Conservation (phyloP, 371 early-diverging fungal genomes). For the Rozella allomycis region DNA sequence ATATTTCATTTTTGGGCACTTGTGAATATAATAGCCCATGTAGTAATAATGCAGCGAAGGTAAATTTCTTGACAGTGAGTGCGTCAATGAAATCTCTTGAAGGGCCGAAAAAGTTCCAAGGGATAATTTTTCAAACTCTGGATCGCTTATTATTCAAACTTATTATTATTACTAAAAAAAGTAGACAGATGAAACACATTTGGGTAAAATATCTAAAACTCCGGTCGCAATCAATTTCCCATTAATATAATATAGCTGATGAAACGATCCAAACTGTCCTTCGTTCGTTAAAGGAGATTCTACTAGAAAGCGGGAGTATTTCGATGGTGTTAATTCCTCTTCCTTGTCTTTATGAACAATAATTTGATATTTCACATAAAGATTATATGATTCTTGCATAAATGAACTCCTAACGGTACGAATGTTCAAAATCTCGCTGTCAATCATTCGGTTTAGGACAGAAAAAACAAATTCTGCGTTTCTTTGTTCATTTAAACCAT, state of each 20-base stretch:
- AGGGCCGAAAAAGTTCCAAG: constrained; percentile 66
- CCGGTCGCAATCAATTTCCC: constrained; percentile 56
- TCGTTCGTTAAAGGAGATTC: too few relatives aligned
- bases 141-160: too few relatives aligned
- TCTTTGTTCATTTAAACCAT: too few relatives aligned
- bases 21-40: constrained; percentile 72
- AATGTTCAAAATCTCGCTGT: too few relatives aligned
- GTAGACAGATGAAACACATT: constrained; percentile 75
- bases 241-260: constrained; percentile 57
- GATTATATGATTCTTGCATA: constrained; percentile 41
- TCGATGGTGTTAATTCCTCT: constrained; percentile 16
- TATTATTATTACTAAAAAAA: too few relatives aligned
- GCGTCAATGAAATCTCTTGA: constrained; percentile 38
- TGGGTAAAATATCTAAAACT: constrained; percentile 71
- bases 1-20: constrained; percentile 76
- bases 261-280: constrained; percentile 77
- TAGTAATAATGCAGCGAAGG: constrained; percentile 48
- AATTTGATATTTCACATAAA: constrained; percentile 59
- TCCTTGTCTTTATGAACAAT: constrained; percentile 49
- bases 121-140: constrained; percentile 40
- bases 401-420: too few relatives aligned
- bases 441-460: too few relatives aligned
- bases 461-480: too few relatives aligned
- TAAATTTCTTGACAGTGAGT: constrained; percentile 11
- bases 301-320: constrained; percentile 52